Conservation (phyloP, 768 basidiomycete species). For the Kondoa subrosea region DNA sequence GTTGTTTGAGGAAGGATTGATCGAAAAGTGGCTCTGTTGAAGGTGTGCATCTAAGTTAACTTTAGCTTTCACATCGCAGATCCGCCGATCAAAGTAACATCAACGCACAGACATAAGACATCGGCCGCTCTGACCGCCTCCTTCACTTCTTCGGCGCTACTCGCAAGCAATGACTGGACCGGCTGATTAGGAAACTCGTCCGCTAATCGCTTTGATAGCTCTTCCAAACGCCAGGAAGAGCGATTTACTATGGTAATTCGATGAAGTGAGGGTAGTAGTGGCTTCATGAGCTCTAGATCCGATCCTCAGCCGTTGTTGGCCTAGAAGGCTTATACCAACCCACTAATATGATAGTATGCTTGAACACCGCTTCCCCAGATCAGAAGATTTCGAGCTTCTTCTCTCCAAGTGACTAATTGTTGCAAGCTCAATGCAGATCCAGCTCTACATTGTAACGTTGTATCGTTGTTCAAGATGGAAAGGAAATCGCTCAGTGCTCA, state of each 20-base stretch:
- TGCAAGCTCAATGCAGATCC: neutral
- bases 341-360: constrained; percentile 18
- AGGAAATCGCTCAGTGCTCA: constrained; percentile 9
- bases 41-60: neutral
- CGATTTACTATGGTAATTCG: neutral
- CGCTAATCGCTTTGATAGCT: neutral
- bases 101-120: neutral
- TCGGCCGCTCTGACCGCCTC: neutral
- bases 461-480: neutral
- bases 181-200: neutral
- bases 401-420: neutral
- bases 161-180: neutral
- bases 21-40: neutral
- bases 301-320: neutral
- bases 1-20: neutral
- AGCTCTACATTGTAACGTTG: neutral
- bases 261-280: neutral
- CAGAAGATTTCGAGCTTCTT: constrained; percentile 1
- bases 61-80: no score
- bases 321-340: neutral
- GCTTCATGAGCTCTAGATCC: neutral
- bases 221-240: neutral
- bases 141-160: neutral
- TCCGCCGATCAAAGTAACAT: neutral
- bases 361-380: constrained; percentile 21